Evolutionary conservation across 2,329 filamentous ascomycete species (phyloP), one percentile per base, ranked within the genome.

Genomic region (Cladobotryum protrusum): DNA sequence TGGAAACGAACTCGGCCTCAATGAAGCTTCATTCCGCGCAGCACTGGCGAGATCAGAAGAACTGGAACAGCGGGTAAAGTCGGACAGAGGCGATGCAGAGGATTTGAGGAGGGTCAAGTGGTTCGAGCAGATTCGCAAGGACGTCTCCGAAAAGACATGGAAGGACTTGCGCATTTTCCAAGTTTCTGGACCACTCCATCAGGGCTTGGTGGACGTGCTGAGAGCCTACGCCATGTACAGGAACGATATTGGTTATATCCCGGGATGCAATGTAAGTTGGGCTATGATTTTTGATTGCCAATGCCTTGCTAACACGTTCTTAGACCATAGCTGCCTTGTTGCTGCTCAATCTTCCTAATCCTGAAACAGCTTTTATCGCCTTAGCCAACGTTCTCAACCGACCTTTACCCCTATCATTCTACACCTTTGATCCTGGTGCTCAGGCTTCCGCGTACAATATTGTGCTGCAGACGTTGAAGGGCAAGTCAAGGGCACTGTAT

Each of bases 201-300:
- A 81, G 50, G 75, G 78, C 35, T 71, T 93, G 29, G 72, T 86
- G 15, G 83, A 92, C 61, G 81, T 93, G 9, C 73, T 92, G 53
- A 83, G 83, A 59, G 89, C 88, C 6, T 92, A 92, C 66, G 77
- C 83, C 48, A 86, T 89, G 79, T 93, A 93, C 67, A 79, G 88
- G 53, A 85, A 83, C 57, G 88, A 93, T 62, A 86, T 92, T 60
- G 86, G 87, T 54, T 90, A 89, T 60, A 77, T 88, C 50, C 76
- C 78, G 54, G 86, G 87, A 48, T 87, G 85, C 57, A 87, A 89
- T 62, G 83, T 88, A 67, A 75, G 85, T 75, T 44, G 24, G n/a
- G 29, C 24, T 12, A 45, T 40, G 17, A 14, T 41, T 37, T 24
- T 6, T 3, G 52, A 44, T 45, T 29, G 34, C 43, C 46, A 47